These are phyloP conservation scores for Apiospora phragmitis DNA, from an alignment of 2,329 filamentous ascomycete species.

Conservation along the genomic window DNA sequence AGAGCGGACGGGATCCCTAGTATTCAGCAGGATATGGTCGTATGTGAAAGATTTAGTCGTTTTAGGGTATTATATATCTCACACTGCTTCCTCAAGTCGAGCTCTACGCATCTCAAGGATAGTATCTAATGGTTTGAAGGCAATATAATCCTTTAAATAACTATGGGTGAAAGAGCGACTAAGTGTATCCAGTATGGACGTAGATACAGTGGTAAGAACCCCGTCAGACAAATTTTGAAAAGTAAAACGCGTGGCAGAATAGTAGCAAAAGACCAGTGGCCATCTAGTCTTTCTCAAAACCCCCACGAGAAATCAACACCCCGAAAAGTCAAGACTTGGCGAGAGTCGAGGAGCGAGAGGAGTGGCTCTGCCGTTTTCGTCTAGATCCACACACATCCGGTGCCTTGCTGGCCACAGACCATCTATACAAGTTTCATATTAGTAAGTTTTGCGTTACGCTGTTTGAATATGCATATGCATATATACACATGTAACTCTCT, in stretches of 20 bases:
- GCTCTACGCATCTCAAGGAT: neutral
- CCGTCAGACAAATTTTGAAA: neutral
- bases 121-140: neutral
- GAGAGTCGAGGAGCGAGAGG: neutral
- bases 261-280: neutral
- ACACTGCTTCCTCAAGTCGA: too few relatives aligned
- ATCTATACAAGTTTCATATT: neutral
- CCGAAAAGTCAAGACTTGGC: neutral
- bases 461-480: too few relatives aligned
- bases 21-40: too few relatives aligned
- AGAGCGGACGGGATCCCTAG: too few relatives aligned
- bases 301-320: neutral
- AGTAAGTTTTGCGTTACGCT: too few relatives aligned
- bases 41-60: neutral
- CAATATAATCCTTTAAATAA: neutral
- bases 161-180: neutral
- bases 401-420: slow-evolving; percentile 9
- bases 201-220: neutral
- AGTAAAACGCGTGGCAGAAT: neutral
- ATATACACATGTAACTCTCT: too few relatives aligned
- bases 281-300: neutral
- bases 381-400: slow-evolving; percentile 9
- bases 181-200: neutral
- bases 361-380: neutral
- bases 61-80: neutral